phyloP scores from a whole-genome alignment of 257 asterid genomes.

The Gentiana dahurica region DNA sequence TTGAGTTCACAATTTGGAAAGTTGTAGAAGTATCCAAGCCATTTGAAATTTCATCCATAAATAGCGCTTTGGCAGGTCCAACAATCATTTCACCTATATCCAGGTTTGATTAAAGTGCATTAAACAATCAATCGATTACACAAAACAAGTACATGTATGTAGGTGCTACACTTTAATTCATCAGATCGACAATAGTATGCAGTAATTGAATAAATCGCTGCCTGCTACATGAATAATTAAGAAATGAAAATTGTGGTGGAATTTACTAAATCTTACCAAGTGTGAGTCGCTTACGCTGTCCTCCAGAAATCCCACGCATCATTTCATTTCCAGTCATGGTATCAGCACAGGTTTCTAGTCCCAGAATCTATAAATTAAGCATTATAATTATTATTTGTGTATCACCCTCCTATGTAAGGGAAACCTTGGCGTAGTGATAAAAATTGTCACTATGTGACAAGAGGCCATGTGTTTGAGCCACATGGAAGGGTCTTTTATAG shows the following conservation, averaged over 20 bases:
- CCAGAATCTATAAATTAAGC: constrained; percentile 12
- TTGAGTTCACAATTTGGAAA: constrained; percentile 62
- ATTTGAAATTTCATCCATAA: constrained; percentile 91
- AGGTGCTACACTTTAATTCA: too few species aligned
- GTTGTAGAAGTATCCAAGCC: constrained; percentile 94
- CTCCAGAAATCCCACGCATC: constrained; percentile 94
- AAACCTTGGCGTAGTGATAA: not conserved
- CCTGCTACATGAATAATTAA: too few species aligned
- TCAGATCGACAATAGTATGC: too few species aligned
- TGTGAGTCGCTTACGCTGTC: constrained; percentile 85
- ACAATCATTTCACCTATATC: constrained; percentile 78
- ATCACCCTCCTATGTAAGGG: too few species aligned
- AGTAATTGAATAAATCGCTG: not conserved
- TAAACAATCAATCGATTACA: not conserved
- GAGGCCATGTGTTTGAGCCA: constrained; percentile 1
- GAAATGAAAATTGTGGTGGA: too few species aligned
- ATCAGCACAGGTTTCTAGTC: constrained; percentile 60
- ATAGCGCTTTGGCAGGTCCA: constrained; percentile 76
- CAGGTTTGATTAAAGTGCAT: not conserved
- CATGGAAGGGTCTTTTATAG: constrained; percentile 19
- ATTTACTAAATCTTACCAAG: constrained; percentile 32
- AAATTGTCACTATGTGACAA: too few species aligned
- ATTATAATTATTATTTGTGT: not conserved
- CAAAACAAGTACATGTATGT: too few species aligned
- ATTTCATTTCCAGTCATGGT: constrained; percentile 91